Percentiles rank a stretch among this genome's conserved stretches.
These are phyloP conservation scores for Zoysia japonica DNA, from an alignment of 176 grass and related monocot species.

Conservation along the genomic window DNA sequence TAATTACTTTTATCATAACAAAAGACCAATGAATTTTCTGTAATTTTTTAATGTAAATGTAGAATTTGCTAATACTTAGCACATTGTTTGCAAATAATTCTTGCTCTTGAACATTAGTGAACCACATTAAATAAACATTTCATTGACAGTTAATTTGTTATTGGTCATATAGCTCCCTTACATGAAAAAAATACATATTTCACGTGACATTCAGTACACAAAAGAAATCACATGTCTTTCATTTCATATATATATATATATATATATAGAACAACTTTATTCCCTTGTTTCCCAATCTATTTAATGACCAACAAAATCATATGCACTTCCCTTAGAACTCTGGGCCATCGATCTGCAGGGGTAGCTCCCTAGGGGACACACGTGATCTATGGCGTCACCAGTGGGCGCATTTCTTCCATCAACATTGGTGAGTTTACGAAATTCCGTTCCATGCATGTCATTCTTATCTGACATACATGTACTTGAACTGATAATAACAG, in stretches of 20 bases:
- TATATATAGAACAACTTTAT: background rate
- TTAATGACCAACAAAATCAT: background rate
- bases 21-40: no score
- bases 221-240: no score
- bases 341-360: slow-evolving; percentile 10
- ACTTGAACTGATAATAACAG: background rate
- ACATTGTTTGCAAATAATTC: no score
- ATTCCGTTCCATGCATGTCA: background rate
- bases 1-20: no score
- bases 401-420: slow-evolving; percentile 35
- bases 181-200: no score
- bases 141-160: no score
- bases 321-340: background rate
- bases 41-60: no score
- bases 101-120: no score
- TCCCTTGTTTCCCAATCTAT: background rate
- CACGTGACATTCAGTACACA: no score
- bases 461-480: background rate
- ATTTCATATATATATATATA: background rate
- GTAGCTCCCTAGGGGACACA: slow-evolving; percentile 32
- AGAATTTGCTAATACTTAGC: no score
- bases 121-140: no score
- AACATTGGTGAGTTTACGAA: slow-evolving; percentile 18
- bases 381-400: slow-evolving; percentile 24
- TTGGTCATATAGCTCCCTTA: no score